Evolutionary conservation across 164 flowering plant genomes (phyloP).

Genomic region (Vitis vinifera): DNA sequence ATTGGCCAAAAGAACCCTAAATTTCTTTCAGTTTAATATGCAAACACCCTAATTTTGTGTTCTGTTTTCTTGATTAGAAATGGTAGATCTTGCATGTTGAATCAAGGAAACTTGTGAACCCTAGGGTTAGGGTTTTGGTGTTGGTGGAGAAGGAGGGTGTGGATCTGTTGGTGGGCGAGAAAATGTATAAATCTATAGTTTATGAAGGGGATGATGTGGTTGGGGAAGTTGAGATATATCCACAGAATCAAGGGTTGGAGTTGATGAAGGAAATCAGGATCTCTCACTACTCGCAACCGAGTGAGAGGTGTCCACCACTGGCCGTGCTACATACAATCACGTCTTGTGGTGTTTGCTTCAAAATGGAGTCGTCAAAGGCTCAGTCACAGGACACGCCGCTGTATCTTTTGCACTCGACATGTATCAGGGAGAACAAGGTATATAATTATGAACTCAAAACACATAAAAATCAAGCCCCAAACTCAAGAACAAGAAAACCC

Average conservation of each 20-base stretch:
- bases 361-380: slow-evolving; percentile 65
- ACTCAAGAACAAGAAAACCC: slow-evolving; percentile 2
- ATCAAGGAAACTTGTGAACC: too few relatives aligned
- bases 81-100: too few relatives aligned
- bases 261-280: slow-evolving; percentile 68
- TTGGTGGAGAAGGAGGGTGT: background rate
- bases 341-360: slow-evolving; percentile 72
- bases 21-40: too few relatives aligned
- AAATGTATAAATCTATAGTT: slow-evolving; percentile 66
- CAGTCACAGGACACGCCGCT: slow-evolving; percentile 55
- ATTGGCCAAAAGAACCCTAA: too few relatives aligned
- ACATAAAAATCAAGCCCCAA: slow-evolving; percentile 2
- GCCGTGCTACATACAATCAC: slow-evolving; percentile 89
- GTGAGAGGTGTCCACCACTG: slow-evolving; percentile 97
- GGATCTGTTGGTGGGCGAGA: background rate
- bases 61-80: too few relatives aligned
- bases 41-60: too few relatives aligned
- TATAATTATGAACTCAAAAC: slow-evolving; percentile 9
- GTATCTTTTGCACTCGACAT: slow-evolving; percentile 68
- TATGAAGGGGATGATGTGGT: slow-evolving; percentile 68
- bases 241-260: slow-evolving; percentile 33
- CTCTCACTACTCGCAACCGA: slow-evolving; percentile 62
- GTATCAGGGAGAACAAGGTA: slow-evolving; percentile 98
- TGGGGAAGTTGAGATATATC: slow-evolving; percentile 82
- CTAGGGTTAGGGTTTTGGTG: too few relatives aligned